A percentile compares a stretch with the other conserved stretches of the same genome.
These are phyloP conservation scores for Austroboletus niveus DNA, from an alignment of 1,284 basidiomycete species.

Conservation along the genomic window DNA sequence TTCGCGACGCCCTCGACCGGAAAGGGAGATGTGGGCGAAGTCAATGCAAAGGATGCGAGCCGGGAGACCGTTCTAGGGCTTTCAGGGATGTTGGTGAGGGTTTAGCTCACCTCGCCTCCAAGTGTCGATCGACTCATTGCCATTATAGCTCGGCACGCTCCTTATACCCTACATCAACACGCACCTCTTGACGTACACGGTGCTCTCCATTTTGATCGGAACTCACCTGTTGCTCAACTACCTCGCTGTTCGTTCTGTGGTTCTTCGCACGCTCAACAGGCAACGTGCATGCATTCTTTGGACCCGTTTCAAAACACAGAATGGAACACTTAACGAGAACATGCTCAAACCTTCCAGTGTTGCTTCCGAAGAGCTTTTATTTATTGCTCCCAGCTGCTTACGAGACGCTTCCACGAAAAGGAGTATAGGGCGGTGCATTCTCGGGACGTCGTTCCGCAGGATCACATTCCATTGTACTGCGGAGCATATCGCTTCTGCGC, in stretches of 20 bases:
- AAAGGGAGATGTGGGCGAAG: slow-evolving; percentile 61
- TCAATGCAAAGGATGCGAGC: slow-evolving; percentile 69
- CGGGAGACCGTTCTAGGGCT: slow-evolving; percentile 68
- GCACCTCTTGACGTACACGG: slow-evolving; percentile 46
- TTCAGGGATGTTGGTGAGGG: slow-evolving; percentile 62
- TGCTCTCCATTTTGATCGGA: slow-evolving; percentile 49
- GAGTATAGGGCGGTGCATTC: slow-evolving; percentile 40
- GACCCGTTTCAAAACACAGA: slow-evolving; percentile 35
- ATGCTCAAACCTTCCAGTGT: slow-evolving; percentile 34
- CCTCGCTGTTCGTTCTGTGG: slow-evolving; percentile 54
- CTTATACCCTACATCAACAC: slow-evolving; percentile 56
- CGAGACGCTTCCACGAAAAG: slow-evolving; percentile 33
- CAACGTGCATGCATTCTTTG: slow-evolving; percentile 57
- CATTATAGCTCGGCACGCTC: slow-evolving; percentile 52
- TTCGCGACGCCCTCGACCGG: slow-evolving; percentile 51
- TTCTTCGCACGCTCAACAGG: slow-evolving; percentile 55
- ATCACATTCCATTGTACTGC: slow-evolving; percentile 6
- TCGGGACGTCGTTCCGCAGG: slow-evolving; percentile 41
- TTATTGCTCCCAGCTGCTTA: slow-evolving; percentile 37
- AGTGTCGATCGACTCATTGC: slow-evolving; percentile 5
- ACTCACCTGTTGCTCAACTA: slow-evolving; percentile 61
- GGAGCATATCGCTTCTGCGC: slow-evolving; percentile 11
- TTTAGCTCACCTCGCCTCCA: neutral
- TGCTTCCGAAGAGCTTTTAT: slow-evolving; percentile 37
- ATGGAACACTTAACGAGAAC: slow-evolving; percentile 3